Base-by-base conservation (phyloP, 306 rosid species). In the Vigna trinervia region DNA sequence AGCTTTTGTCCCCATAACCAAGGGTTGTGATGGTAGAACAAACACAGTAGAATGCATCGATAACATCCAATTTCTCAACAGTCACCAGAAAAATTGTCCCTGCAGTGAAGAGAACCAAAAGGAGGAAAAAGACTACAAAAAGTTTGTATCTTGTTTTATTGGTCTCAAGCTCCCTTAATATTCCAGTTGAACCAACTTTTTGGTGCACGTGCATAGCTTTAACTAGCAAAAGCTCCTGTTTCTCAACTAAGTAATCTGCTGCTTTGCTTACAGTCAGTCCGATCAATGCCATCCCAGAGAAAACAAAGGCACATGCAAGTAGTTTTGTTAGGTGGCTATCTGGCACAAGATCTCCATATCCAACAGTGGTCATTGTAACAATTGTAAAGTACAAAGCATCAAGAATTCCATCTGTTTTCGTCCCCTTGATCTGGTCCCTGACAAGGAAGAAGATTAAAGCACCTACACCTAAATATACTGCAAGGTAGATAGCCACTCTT, bases 1-100 rank as follows among this genome's bases (percentile, higher is more conserved):
- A 95, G 85, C 94, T 95, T 81, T 84, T 73, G 80, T 95, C 97
- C 45, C 97, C 99, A 78, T 83, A 86, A 62, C 89, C 89, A 17
- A 86, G 80, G 4, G 87, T 86, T 48, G 89, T 86, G 17, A 86
- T 5, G 32, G 89, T 86, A 22, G 85, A 83, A 74, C 89, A 86
- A 74, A 86, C 89, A 38, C 89, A 86, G 66, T 86, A 83, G 9
- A 86, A 77, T 12, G 89, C 87, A 62, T 83, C 85, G 4, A 86
- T 11, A 39, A 77, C 0, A 4, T 69, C 74, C 79, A 86, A 51
- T 65, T 80, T 78, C 74, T 86, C 87, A 30, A 86, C 81, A 2
- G 45, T 23, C 22, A 77, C 81, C 72, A 86, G 57, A 64, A 86
- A 83, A 32, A 51, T 36, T 45, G 80, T 83, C 56, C 87, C 89